Conservation (phyloP, 208 protist species). For the Wallacemonas collosoma region DNA sequence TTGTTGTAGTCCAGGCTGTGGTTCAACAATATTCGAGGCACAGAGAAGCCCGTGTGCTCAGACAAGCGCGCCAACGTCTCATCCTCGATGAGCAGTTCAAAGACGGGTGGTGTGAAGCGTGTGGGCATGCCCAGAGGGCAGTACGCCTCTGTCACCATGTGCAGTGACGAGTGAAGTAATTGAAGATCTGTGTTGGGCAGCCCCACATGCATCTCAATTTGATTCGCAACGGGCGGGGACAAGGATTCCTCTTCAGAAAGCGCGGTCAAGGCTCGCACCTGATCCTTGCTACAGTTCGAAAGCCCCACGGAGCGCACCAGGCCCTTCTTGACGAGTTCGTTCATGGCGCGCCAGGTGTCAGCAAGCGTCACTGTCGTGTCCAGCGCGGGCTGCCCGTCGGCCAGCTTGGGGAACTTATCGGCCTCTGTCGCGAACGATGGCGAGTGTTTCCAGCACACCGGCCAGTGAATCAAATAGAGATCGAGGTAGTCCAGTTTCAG, state of each 20-base stretch:
- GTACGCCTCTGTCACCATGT: constrained; percentile 85
- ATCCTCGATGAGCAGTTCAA: constrained; percentile 47
- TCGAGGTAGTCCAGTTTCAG: constrained; percentile 91
- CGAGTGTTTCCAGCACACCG: constrained; percentile 78
- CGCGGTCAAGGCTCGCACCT: constrained; percentile 55
- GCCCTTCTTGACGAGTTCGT: constrained; percentile 74
- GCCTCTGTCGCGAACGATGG: constrained; percentile 43
- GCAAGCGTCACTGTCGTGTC: constrained; percentile 26
- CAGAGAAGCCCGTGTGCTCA: constrained; percentile 66
- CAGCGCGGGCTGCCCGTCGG: constrained; percentile 36
- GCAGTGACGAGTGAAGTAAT: constrained; percentile 46
- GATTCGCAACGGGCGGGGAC: constrained; percentile 78
- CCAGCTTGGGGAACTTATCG: constrained; percentile 67
- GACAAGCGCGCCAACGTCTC: constrained; percentile 44
- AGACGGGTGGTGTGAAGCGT: constrained; percentile 62
- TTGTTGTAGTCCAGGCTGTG: constrained; percentile 79
- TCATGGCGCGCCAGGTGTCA: constrained; percentile 91
- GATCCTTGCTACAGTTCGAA: constrained; percentile 73
- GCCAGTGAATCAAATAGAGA: constrained; percentile 94
- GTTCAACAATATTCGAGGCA: constrained; percentile 76
- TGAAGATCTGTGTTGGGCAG: constrained; percentile 51
- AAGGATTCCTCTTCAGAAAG: constrained; percentile 32
- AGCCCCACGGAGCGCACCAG: constrained; percentile 90
- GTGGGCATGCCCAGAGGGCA: constrained; percentile 85
- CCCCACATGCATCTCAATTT: constrained; percentile 91